Conservation (phyloP, 2,329 filamentous ascomycete species). For the Chaetomiaceae sp. region DNA sequence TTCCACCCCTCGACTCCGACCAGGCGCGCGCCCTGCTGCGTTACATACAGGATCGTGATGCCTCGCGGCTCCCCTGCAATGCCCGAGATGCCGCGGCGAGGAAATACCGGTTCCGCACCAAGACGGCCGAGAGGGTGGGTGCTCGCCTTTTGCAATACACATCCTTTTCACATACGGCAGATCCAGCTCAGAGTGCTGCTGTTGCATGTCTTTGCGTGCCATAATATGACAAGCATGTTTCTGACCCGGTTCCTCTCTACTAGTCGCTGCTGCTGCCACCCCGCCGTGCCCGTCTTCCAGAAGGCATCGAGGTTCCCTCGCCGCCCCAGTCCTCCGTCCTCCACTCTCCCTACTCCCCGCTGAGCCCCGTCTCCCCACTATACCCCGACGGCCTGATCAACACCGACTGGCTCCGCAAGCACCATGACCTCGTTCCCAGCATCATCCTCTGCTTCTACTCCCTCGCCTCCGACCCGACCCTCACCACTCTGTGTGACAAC, state of each 20-base stretch:
- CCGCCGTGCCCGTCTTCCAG: constrained; percentile 50
- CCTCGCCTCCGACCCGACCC: constrained; percentile 66
- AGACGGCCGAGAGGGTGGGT: constrained; percentile 75
- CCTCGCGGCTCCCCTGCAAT: constrained; percentile 62
- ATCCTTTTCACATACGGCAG: no score
- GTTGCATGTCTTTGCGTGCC: no score
- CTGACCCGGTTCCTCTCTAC: constrained; percentile 27
- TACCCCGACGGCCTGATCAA: constrained; percentile 89
- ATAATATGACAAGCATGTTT: not conserved
- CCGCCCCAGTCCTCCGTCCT: constrained; percentile 51
- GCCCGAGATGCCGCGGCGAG: constrained; percentile 44
- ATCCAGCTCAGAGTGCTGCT: no score
- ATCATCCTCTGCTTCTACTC: constrained; percentile 77
- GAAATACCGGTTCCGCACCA: constrained; percentile 62
- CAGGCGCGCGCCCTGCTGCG: constrained; percentile 61
- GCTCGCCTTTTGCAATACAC: not conserved
- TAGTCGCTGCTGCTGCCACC: constrained; percentile 54
- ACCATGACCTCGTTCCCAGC: constrained; percentile 78
- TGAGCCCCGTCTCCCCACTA: constrained; percentile 74
- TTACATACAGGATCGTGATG: constrained; percentile 63
- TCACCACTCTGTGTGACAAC: constrained; percentile 76
- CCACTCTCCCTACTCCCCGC: constrained; percentile 86
- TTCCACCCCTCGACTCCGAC: constrained; percentile 60
- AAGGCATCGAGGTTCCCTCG: constrained; percentile 44
- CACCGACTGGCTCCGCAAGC: constrained; percentile 78